A percentile compares a stretch with the other conserved stretches of the same genome.
These are phyloP conservation scores for Neurospora sp. DNA, from an alignment of 495 filamentous ascomycete species.

Conservation along the genomic window DNA sequence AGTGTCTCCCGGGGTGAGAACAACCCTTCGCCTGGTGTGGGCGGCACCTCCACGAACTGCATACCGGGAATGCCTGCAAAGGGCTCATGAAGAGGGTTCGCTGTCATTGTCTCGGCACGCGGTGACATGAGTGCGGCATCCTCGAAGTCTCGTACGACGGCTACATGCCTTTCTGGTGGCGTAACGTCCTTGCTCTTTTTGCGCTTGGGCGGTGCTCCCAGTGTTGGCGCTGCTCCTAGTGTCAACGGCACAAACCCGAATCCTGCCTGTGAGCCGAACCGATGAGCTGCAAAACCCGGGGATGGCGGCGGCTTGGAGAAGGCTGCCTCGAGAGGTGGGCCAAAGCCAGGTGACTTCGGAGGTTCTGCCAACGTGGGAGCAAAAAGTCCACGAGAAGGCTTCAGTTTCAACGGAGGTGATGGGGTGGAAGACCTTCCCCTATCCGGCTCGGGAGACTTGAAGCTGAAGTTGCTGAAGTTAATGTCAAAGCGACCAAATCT, in stretches of 20 bases:
- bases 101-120: conserved; percentile 41
- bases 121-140: conserved; percentile 41
- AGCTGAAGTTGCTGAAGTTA: conserved; percentile 10
- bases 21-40: conserved; percentile 32
- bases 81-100: conserved; percentile 38
- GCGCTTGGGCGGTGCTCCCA: conserved; percentile 7
- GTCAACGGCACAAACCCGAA: conserved; percentile 27
- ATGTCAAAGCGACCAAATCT: conserved; percentile 31
- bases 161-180: conserved; percentile 16
- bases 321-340: conserved; percentile 8
- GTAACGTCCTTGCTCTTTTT: conserved; percentile 8
- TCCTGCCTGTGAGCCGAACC: conserved; percentile 18
- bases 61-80: conserved; percentile 27
- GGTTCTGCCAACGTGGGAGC: conserved; percentile 5
- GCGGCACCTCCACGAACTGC: conserved; percentile 37
- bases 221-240: conserved; percentile 8
- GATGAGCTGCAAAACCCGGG: conserved; percentile 30
- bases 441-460: conserved; percentile 12
- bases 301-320: conserved; percentile 27
- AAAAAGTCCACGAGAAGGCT: conserved; percentile 19
- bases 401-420: conserved; percentile 18
- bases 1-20: conserved; percentile 42
- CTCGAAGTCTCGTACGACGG: conserved; percentile 20
- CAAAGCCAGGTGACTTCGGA: conserved; percentile 11
- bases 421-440: conserved; percentile 15